A percentile compares a stretch with the other conserved stretches of the same genome.
Evolutionary conservation across 169 alveolate species (phyloP).

Genomic region (Plasmodium gonderi): DNA sequence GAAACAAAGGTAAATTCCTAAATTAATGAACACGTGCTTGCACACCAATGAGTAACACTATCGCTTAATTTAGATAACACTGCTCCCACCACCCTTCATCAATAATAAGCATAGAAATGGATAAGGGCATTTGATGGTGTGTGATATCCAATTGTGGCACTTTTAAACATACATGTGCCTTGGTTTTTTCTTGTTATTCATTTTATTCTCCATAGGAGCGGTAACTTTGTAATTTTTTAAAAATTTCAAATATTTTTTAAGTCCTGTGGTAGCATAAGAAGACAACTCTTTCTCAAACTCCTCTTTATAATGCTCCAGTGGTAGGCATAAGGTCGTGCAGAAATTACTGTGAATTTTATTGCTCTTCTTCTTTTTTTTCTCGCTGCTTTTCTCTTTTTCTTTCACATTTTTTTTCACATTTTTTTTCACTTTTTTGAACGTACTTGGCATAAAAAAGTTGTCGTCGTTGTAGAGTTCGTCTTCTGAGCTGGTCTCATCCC

Average conservation of each 20-base stretch:
- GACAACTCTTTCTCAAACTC: slow-evolving; percentile 19
- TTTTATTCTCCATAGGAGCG: background rate
- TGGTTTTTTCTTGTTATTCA: background rate
- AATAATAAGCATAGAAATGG: too few species aligned
- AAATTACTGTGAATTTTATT: background rate
- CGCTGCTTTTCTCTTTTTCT: background rate
- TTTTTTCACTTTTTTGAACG: slow-evolving; percentile 14
- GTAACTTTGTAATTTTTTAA: slow-evolving; percentile 41
- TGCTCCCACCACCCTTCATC: too few species aligned
- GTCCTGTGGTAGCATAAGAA: slow-evolving; percentile 22
- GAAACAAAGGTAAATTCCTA: too few species aligned
- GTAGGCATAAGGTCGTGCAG: background rate
- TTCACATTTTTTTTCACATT: background rate
- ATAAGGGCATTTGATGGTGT: too few species aligned
- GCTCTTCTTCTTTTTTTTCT: background rate
- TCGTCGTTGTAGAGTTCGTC: slow-evolving; percentile 53
- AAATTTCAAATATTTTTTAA: slow-evolving; percentile 38
- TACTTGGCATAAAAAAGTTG: slow-evolving; percentile 51
- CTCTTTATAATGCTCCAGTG: slow-evolving; percentile 11
- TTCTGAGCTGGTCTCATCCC: slow-evolving; percentile 2
- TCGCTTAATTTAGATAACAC: too few species aligned
- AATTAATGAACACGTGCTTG: too few species aligned
- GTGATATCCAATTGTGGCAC: too few species aligned
- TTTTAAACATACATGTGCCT: slow-evolving; percentile 37
- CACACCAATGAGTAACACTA: too few species aligned